Base-by-base conservation (phyloP, 2,329 filamentous ascomycete genomes). In the Fusarium succisae region DNA sequence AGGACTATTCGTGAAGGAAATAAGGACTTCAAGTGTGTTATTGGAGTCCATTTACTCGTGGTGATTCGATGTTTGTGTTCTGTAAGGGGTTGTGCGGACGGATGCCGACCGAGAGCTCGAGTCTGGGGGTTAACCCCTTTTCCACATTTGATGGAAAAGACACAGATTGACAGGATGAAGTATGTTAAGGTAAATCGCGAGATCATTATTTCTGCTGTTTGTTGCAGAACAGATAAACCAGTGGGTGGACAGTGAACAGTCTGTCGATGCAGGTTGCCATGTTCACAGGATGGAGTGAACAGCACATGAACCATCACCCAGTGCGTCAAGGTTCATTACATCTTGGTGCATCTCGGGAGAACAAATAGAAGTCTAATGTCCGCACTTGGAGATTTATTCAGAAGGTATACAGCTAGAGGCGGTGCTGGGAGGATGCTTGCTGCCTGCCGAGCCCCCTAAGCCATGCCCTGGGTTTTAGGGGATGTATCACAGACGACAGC, bases 341-440 rank as follows among this genome's bases (percentile, higher is more conserved):
- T 54, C 13, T 44, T 17, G 7, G 5, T 14, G 5, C 22, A 20
- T 20, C 17, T 13, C 8, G 37, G 11, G 6, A 15, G 11, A 22
- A 5, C 1, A 22, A 8, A 30, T 6, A 20, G 6, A 30, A 51
- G 9, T 12, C 14, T 3, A 13, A 6, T 6, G 20, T 5, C 1
- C 8, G 13, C 18, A 18, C 26, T n/a, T 32, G 18, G 11, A 60
- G 18, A 15, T 24, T 26, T 26, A 12, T 15, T 7, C 13, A 38
- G 14, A 60, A 20, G 13, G 20, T 26, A 22, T 20, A 13, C 17
- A 28, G 20, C 28, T 35, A 28, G 10, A 26, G 24, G 8, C 9
- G 28, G 22, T 18, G n/a, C 26, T 61, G 44, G 17, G 5, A 22
- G 32, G 24, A 32, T 64, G 65, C 63, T 69, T 69, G 66, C 65